phyloP scores from a whole-genome alignment of 495 filamentous ascomycete species.

The Aspergillus olivimuriae region DNA sequence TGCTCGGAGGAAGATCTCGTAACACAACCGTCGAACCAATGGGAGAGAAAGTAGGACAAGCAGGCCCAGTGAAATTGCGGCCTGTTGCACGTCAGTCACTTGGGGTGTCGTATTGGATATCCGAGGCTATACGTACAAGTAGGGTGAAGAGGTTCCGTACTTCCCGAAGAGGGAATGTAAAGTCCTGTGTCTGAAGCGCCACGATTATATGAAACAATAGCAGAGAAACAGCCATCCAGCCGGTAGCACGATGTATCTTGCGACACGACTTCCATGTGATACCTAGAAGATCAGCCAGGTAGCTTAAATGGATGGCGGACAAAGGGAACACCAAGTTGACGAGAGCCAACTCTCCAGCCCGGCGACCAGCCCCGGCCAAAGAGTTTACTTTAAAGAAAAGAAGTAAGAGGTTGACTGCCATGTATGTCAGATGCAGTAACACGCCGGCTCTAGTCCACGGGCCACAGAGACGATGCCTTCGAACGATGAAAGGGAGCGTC shows the following conservation, averaged over 20 bases:
- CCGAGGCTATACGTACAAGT: slow-evolving; percentile 8
- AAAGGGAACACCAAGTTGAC: slow-evolving; percentile 19
- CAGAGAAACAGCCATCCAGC: slow-evolving; percentile 10
- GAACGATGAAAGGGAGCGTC: slow-evolving; percentile 13
- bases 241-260: slow-evolving; percentile 16
- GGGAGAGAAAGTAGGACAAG: slow-evolving; percentile 17
- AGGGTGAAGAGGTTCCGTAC: slow-evolving; percentile 12
- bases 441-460: slow-evolving; percentile 15
- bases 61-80: slow-evolving; percentile 7
- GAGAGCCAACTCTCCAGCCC: slow-evolving; percentile 16
- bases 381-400: slow-evolving; percentile 13
- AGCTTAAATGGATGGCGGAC: slow-evolving; percentile 17
- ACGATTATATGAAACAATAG: slow-evolving; percentile 11
- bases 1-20: slow-evolving; percentile 28
- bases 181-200: slow-evolving; percentile 4
- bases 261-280: slow-evolving; percentile 13
- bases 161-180: slow-evolving; percentile 8
- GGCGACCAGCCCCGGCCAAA: slow-evolving; percentile 7
- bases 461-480: slow-evolving; percentile 12
- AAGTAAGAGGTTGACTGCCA: slow-evolving; percentile 14
- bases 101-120: background rate
- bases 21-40: slow-evolving; percentile 18
- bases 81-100: slow-evolving; percentile 11
- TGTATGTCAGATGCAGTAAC: slow-evolving; percentile 11
- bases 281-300: slow-evolving; percentile 20